Conservation (phyloP, 2,329 filamentous ascomycete species). For the Fusarium brevicatenulatum region DNA sequence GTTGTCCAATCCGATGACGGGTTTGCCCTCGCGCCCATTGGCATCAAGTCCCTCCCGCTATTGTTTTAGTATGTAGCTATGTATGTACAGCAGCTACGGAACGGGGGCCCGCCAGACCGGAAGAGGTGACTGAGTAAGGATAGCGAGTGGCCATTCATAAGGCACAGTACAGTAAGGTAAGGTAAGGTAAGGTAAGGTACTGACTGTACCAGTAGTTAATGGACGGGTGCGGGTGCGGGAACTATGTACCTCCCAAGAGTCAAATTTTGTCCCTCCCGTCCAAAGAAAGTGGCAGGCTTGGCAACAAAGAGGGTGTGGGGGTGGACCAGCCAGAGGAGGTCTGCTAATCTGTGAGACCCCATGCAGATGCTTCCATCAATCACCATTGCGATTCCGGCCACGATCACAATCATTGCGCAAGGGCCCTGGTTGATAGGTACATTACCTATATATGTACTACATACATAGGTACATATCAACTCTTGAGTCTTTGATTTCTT, state of each 20-base stretch:
- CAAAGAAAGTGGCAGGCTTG: slow-evolving; percentile 26
- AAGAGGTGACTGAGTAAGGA: slow-evolving; percentile 1
- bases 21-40: slow-evolving; percentile 23
- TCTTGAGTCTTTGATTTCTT: slow-evolving; percentile 25
- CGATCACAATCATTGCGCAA: slow-evolving; percentile 31
- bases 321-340: slow-evolving; percentile 36
- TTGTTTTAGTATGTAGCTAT: neutral
- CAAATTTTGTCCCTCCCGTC: slow-evolving; percentile 19
- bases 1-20: slow-evolving; percentile 16
- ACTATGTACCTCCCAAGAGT: slow-evolving; percentile 2
- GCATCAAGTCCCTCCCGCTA: slow-evolving; percentile 14
- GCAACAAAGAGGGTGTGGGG: slow-evolving; percentile 32
- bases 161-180: too few relatives aligned
- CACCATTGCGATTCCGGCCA: slow-evolving; percentile 35
- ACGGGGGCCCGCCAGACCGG: slow-evolving; percentile 31
- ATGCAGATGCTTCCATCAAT: slow-evolving; percentile 34
- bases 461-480: neutral
- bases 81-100: slow-evolving; percentile 13
- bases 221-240: slow-evolving; percentile 27
- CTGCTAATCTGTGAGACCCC: slow-evolving; percentile 38
- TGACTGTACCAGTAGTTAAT: neutral
- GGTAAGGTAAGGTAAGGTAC: too few relatives aligned
- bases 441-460: too few relatives aligned
- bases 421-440: slow-evolving; percentile 17
- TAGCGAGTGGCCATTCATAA: too few relatives aligned